Base-by-base conservation (phyloP, 1,284 basidiomycete genomes). In the Wolfiporia cocos region DNA sequence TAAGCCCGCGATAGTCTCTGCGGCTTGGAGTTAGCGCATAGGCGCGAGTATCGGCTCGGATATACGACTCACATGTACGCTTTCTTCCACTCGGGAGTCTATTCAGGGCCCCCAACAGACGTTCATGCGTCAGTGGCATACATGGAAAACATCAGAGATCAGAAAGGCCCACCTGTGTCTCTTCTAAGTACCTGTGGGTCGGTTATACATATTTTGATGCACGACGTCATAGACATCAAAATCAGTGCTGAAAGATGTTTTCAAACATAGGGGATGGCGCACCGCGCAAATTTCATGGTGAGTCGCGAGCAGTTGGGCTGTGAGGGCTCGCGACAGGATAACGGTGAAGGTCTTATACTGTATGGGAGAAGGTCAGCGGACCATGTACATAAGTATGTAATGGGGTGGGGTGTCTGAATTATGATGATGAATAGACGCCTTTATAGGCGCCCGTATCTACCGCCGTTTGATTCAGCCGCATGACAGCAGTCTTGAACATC, bases 71-170 rank as follows among this genome's bases (percentile, higher is more conserved):
- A 87, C 86, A 90, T 86, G 59, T 90, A 90, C 12, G 83, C 86
- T 49, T 71, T 79, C 56, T 86, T 83, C 86, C 86, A 90, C 64
- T 90, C 86, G 1, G 85, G 79, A 26, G 74, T 78, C 86, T 89
- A 24, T 14, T 4, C n/a, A 26, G 4, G 9, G 22, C 18, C 14
- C 11, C 23, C 22, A 46, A 7, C 18, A 40, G 26, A 18, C 28
- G 11, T n/a, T 20, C 15, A 37, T 32, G 20, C 28, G 35, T 34
- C 17, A 26, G 22, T 20, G 38, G 33, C 28, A n/a, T 40, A 37
- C 23, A 15, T n/a, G 15, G 19, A 29, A 19, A 21, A 41, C 17
- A 31, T 36, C 22, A 54, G 63, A 21, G 14, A 28, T 28, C n/a
- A 19, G 19, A 15, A 21, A 5, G 7, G 34, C 34, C 10, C 46